phyloP scores from a whole-genome alignment of 2,329 filamentous ascomycete species.

The Fusarium sp. region DNA sequence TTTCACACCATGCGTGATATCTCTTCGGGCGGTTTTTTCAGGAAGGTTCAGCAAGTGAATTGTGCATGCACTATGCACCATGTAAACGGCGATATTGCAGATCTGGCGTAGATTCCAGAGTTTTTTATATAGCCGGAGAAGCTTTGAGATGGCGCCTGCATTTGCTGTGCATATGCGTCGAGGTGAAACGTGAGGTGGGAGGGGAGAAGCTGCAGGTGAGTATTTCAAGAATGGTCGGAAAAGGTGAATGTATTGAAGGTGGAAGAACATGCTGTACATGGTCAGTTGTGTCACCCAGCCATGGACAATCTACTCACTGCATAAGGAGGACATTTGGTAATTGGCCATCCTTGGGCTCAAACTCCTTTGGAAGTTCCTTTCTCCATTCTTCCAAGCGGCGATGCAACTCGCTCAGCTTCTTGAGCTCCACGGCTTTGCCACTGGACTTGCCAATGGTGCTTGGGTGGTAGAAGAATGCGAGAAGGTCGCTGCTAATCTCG shows the following conservation, averaged over 20 bases:
- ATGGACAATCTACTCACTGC: slow-evolving; percentile 74
- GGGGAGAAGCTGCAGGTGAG: slow-evolving; percentile 79
- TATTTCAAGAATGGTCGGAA: slow-evolving; percentile 97
- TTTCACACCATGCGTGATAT: slow-evolving; percentile 90
- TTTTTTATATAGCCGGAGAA: slow-evolving; percentile 94
- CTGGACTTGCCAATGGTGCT: slow-evolving; percentile 69
- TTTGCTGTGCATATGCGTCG: slow-evolving; percentile 91
- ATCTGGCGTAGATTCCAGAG: slow-evolving; percentile 92
- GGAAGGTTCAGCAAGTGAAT: slow-evolving; percentile 94
- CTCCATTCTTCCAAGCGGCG: slow-evolving; percentile 91
- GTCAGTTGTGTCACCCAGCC: slow-evolving; percentile 9
- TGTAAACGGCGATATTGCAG: slow-evolving; percentile 96
- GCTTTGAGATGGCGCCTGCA: slow-evolving; percentile 88
- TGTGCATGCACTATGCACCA: slow-evolving; percentile 91
- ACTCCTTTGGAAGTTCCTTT: slow-evolving; percentile 81
- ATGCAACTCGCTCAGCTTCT: slow-evolving; percentile 92
- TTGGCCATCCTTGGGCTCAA: slow-evolving; percentile 90
- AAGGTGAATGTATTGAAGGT: slow-evolving; percentile 93
- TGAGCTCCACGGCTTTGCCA: slow-evolving; percentile 85
- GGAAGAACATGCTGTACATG: slow-evolving; percentile 87
- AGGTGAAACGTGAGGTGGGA: slow-evolving; percentile 88
- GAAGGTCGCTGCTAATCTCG: slow-evolving; percentile 92
- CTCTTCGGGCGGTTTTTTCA: slow-evolving; percentile 88
- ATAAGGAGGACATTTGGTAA: slow-evolving; percentile 81
- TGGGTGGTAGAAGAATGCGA: slow-evolving; percentile 92